Base-by-base conservation (phyloP, 2,329 filamentous ascomycete species). In the Tolypocladium tundrense region DNA sequence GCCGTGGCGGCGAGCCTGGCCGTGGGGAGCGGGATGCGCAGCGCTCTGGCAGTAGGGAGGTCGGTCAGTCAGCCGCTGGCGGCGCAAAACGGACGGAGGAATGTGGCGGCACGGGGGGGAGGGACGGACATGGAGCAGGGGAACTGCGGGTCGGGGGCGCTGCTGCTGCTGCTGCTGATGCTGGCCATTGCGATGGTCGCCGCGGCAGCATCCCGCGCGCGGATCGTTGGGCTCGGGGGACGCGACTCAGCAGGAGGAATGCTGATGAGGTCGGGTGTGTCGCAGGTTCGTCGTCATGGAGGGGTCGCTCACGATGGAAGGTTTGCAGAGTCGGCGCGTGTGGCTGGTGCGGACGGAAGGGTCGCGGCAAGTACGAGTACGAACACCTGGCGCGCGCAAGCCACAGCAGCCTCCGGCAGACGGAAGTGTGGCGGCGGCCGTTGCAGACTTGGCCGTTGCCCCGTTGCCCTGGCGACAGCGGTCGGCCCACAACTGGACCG, bases 11-110 rank as follows among this genome's bases (percentile, higher is more conserved):
- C 91, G 53, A 97, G 85, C 61, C 90, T 87, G 41, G 85, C 72
- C 45, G 86, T 89, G 24, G 92, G 92, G 69, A 97, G 88, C 51
- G 94, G 93, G 59, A 94, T 80, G 65, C 86, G 79, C 61, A 96
- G 82, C 60, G 81, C 84, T 67, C 90, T 92, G 68, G 62, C 4
- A 27, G 24, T 2, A 57, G 57, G 52, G 56, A 40, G 50, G 14
- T 19, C 4, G 21, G 58, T 57, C 57, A 16, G 9, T 19, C 40
- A 41, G 40, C 16, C 27, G 27, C 6, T 31, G 27, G 27, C 27
- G 58, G 60, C 55, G 53, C 55, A 41, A 56, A 41, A 42, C 41
- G 24, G 27, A 51, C 51, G 58, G 53, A 59, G 58, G 54, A 21
- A 48, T 40, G 45, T 41, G 16, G 55, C 24, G 48, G 39, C 53